These are phyloP conservation scores for Starmerella floris DNA, from an alignment of 805 yeast genomes.

Conservation along the genomic window DNA sequence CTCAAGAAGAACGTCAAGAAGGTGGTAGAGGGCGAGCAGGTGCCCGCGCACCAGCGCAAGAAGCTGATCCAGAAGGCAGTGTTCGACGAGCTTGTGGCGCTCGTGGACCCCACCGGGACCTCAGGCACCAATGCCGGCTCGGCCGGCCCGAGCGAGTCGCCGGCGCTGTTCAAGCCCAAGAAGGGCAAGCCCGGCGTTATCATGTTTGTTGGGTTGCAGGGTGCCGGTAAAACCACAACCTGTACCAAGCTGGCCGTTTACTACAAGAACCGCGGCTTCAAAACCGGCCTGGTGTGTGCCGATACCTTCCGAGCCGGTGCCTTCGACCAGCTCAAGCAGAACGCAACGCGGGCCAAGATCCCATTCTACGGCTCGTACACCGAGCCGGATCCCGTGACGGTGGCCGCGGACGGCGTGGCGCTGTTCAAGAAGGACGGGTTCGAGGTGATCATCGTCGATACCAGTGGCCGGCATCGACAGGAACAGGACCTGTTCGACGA, in stretches of 20 bases:
- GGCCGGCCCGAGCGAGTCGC: neutral
- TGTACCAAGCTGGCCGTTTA: slow-evolving; percentile 94
- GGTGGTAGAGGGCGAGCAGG: slow-evolving; percentile 40
- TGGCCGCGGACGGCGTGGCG: slow-evolving; percentile 81
- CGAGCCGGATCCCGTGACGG: slow-evolving; percentile 89
- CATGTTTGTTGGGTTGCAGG: slow-evolving; percentile 97
- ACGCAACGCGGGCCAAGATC: slow-evolving; percentile 86
- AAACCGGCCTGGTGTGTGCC: slow-evolving; percentile 94
- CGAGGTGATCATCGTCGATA: slow-evolving; percentile 88
- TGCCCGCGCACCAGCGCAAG: slow-evolving; percentile 54
- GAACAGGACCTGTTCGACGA: slow-evolving; percentile 83
- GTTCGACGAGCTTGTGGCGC: slow-evolving; percentile 76
- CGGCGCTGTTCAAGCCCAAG: slow-evolving; percentile 60
- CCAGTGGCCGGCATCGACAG: slow-evolving; percentile 96
- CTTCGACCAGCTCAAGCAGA: slow-evolving; percentile 93
- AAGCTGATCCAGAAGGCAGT: slow-evolving; percentile 79
- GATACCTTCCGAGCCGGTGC: slow-evolving; percentile 99
- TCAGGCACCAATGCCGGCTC: neutral
- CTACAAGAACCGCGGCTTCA: slow-evolving; percentile 84
- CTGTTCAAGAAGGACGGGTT: slow-evolving; percentile 83
- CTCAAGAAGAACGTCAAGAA: slow-evolving; percentile 58
- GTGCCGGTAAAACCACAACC: slow-evolving; percentile 97
- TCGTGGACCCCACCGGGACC: slow-evolving; percentile 52
- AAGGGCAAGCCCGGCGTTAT: slow-evolving; percentile 68
- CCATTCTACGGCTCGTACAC: slow-evolving; percentile 92